phyloP scores from a whole-genome alignment of 495 filamentous ascomycete genomes.

The Schizothecium vesticola region DNA sequence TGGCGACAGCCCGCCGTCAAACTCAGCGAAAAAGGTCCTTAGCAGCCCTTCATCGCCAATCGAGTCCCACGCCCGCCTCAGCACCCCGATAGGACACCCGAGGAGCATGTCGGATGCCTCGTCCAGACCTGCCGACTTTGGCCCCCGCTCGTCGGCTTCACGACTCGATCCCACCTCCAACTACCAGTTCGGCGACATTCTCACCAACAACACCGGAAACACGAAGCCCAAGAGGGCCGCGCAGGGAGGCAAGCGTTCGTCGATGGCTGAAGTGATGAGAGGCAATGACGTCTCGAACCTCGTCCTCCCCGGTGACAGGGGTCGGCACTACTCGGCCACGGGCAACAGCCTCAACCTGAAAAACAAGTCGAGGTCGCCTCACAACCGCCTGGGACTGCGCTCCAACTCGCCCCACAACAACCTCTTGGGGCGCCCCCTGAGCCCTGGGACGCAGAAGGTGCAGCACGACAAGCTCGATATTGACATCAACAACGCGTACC shows the following conservation, averaged over 20 bases:
- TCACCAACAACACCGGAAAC: constrained; percentile 43
- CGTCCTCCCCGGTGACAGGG: constrained; percentile 38
- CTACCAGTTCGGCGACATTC: constrained; percentile 51
- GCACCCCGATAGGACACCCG: constrained; percentile 28
- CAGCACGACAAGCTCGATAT: constrained; percentile 49
- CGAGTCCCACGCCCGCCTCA: constrained; percentile 16
- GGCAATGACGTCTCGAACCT: constrained; percentile 40
- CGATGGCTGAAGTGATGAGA: constrained; percentile 47
- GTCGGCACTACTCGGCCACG: constrained; percentile 43
- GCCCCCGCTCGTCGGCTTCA: constrained; percentile 29
- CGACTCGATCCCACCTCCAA: constrained; percentile 39
- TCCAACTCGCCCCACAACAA: constrained; percentile 53
- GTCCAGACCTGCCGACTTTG: constrained; percentile 38
- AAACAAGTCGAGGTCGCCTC: constrained; percentile 54
- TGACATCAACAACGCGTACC: constrained; percentile 55
- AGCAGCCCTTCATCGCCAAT: constrained; percentile 42
- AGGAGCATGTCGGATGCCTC: constrained; percentile 49
- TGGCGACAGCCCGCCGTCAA: constrained; percentile 24
- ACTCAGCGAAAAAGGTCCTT: constrained; percentile 21
- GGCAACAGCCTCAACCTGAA: constrained; percentile 34
- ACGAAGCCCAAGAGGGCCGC: constrained; percentile 40
- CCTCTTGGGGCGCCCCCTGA: constrained; percentile 34
- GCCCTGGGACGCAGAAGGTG: constrained; percentile 35
- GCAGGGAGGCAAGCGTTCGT: constrained; percentile 34
- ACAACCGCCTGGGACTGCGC: constrained; percentile 47